These are phyloP conservation scores for Penicillium roqueforti DNA, from an alignment of 495 filamentous ascomycete species.

Conservation along the genomic window DNA sequence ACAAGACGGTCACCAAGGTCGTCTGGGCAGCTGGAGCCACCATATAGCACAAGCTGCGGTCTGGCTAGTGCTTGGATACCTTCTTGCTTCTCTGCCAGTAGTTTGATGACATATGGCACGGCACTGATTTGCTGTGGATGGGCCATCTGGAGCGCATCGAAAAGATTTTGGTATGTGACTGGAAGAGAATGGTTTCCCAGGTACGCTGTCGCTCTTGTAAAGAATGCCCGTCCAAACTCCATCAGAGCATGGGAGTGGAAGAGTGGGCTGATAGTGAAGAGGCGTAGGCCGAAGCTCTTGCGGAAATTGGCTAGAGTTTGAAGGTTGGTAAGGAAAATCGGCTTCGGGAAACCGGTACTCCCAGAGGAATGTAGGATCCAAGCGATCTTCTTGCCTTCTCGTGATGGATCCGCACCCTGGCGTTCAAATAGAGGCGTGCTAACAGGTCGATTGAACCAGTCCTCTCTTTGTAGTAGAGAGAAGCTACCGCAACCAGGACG, in stretches of 20 bases:
- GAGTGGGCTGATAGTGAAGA: constrained; percentile 51
- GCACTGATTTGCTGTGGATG: constrained; percentile 49
- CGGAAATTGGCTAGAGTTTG: constrained; percentile 37
- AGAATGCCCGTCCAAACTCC: constrained; percentile 43
- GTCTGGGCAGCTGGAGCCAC: constrained; percentile 52
- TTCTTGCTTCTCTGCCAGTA: constrained; percentile 47
- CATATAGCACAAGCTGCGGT: constrained; percentile 46
- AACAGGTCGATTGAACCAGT: constrained; percentile 21
- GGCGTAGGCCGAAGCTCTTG: constrained; percentile 27
- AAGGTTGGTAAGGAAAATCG: constrained; percentile 38
- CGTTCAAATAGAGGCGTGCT: constrained; percentile 14
- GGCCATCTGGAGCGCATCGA: constrained; percentile 42
- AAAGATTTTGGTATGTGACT: constrained; percentile 48
- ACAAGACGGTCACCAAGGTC: constrained; percentile 54
- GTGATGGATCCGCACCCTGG: constrained; percentile 6
- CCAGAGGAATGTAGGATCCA: constrained; percentile 57
- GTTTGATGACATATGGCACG: constrained; percentile 54
- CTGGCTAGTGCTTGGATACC: constrained; percentile 43
- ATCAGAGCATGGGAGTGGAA: constrained; percentile 50
- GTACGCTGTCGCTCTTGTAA: constrained; percentile 41
- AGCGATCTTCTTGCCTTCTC: constrained; percentile 36
- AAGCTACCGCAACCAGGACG: constrained; percentile 12
- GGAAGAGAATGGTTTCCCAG: constrained; percentile 49
- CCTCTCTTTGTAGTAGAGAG: constrained; percentile 11
- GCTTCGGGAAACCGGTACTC: constrained; percentile 58